Percentiles rank a stretch among this genome's conserved stretches.
These are phyloP conservation scores for Hibiscus tridactylites DNA, from an alignment of 345 rosid species.

Conservation along the genomic window DNA sequence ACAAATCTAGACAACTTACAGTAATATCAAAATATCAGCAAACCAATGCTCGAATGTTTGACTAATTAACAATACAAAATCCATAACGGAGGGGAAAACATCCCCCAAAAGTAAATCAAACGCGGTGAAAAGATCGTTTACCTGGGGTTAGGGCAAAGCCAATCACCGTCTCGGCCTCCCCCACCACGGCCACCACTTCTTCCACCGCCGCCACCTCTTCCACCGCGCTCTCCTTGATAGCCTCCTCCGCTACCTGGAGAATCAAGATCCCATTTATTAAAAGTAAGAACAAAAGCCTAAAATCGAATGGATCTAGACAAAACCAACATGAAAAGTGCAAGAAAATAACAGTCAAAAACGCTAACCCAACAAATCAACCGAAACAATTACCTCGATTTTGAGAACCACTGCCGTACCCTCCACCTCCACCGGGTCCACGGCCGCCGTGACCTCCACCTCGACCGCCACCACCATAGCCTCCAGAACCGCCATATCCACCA, in stretches of 20 bases:
- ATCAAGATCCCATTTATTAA: constrained; percentile 6
- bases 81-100: not conserved
- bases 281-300: not conserved
- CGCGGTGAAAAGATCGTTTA: constrained; percentile 15
- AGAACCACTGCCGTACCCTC: constrained; percentile 49
- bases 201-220: constrained; percentile 58
- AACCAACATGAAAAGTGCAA: not conserved
- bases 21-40: not conserved
- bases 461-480: constrained; percentile 18
- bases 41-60: not conserved
- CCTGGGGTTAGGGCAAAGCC: constrained; percentile 93
- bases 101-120: not conserved
- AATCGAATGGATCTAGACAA: not conserved
- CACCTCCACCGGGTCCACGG: constrained; percentile 30
- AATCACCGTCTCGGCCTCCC: constrained; percentile 89
- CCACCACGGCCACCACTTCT: constrained; percentile 56
- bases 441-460: constrained; percentile 40
- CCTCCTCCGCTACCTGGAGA: constrained; percentile 34
- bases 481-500: not conserved
- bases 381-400: constrained; percentile 37
- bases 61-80: not conserved
- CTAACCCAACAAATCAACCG: constrained; percentile 15
- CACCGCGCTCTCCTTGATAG: constrained; percentile 69
- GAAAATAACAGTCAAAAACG: not conserved
- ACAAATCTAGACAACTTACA: constrained; percentile 4